Percentiles rank a stretch among this genome's conserved stretches.
Conservation (phyloP, 768 basidiomycete genomes). For the Tricholoma sp. region DNA sequence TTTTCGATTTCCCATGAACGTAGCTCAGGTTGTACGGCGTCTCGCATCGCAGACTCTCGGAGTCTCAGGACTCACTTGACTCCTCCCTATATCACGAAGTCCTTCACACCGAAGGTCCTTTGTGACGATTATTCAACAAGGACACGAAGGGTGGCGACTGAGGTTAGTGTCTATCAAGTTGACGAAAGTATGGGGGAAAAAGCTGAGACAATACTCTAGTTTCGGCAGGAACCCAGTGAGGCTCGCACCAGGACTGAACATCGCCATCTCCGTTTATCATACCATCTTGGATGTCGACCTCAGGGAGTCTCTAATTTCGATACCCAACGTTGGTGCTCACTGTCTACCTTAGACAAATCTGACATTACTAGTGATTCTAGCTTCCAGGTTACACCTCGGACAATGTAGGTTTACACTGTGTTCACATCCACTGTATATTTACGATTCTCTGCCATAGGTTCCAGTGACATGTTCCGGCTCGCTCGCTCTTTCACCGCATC, state of each 20-base stretch:
- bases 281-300: slow-evolving; percentile 40
- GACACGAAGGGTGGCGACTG: slow-evolving; percentile 48
- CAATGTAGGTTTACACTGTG: slow-evolving; percentile 17
- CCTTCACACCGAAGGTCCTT: slow-evolving; percentile 23
- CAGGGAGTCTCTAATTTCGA: slow-evolving; percentile 41
- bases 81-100: background rate
- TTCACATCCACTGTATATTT: background rate
- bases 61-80: background rate
- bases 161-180: slow-evolving; percentile 21
- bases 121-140: slow-evolving; percentile 48
- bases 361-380: slow-evolving; percentile 7
- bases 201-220: slow-evolving; percentile 17
- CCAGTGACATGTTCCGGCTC: slow-evolving; percentile 51
- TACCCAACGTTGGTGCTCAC: slow-evolving; percentile 31
- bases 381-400: slow-evolving; percentile 30
- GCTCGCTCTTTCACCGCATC: slow-evolving; percentile 49
- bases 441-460: slow-evolving; percentile 28
- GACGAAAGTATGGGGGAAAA: background rate
- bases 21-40: background rate
- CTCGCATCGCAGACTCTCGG: background rate
- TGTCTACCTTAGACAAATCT: background rate
- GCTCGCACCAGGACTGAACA: slow-evolving; percentile 40
- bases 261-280: slow-evolving; percentile 42
- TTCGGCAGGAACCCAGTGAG: slow-evolving; percentile 40
- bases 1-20: background rate